Base-by-base conservation (phyloP, 2,329 filamentous ascomycete species). In the Chrysoporthe deuterocubensis region DNA sequence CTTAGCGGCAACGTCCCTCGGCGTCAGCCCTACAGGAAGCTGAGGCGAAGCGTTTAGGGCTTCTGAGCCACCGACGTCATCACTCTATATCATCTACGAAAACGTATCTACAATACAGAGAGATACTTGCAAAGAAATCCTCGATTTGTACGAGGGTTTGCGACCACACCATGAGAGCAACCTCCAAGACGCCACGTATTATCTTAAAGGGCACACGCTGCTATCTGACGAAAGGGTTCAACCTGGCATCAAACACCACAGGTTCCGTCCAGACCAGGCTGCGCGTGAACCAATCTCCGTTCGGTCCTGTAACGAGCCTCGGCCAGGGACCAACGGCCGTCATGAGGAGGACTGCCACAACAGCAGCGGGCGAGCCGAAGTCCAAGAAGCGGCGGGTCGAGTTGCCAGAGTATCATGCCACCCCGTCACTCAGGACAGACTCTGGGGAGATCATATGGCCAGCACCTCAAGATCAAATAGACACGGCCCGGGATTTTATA, bases 401-500 rank as follows among this genome's bases (percentile, higher is more conserved):
- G 54, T 72, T 82, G 0, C 81, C 81, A 1, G 81, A 83, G 6
- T 84, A 84, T 68, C 82, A 84, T 71, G 68, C 76, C 14, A 80
- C 80, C 5, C 78, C 80, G 3, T 79, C 80, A 2, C 62, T 78
- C 43, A 75, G 74, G 64, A 81, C 84, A 69, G 77, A 78, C 0
- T 71, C 78, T 21, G 87, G 86, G 1, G 78, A 80, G 11, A 77
- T 82, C 1, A 79, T 89, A 60, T 91, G 89, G 89, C 89, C 89
- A 2, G 89, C 89, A 1, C 84, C 87, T 1, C 76, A 75, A 62
- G 75, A 76, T 13, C 85, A 89, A 65, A 86, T 91, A 46, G 77
- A 85, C 11, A 76, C 77, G 8, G 89, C 89, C 2, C 80, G 86
- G 62, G 72, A 76, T 1, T 87, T 90, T 62, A 87, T 91, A 62